These are phyloP conservation scores for Epithele typhae DNA, from an alignment of 768 basidiomycete genomes.

Conservation along the genomic window DNA sequence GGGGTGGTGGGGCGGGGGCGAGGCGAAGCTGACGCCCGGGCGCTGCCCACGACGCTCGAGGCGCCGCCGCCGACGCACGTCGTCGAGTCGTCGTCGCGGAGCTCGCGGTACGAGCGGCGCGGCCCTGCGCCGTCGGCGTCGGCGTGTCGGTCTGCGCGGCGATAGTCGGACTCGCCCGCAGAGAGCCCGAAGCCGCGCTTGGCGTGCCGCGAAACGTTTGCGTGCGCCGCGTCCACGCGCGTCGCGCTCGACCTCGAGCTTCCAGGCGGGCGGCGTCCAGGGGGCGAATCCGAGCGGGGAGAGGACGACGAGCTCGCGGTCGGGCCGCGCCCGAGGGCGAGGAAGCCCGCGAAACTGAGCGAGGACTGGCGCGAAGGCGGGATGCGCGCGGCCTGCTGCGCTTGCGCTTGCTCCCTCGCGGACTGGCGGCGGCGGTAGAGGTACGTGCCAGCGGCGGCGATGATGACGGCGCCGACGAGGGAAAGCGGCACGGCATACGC, in stretches of 20 bases:
- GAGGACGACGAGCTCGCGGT: background rate
- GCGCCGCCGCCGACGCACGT: no score
- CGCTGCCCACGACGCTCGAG: no score
- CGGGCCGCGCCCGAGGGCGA: slow-evolving; percentile 6
- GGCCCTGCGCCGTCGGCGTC: slow-evolving; percentile 4
- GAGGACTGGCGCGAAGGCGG: slow-evolving; percentile 12
- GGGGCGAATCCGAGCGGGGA: background rate
- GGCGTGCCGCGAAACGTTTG: slow-evolving; percentile 4
- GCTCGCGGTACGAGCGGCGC: no score
- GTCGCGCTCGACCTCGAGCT: slow-evolving; percentile 9
- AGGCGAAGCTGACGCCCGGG: no score
- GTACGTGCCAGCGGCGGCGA: slow-evolving; percentile 22
- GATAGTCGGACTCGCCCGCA: background rate
- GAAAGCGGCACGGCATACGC: slow-evolving; percentile 32
- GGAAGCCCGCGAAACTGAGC: slow-evolving; percentile 11
- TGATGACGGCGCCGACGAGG: slow-evolving; percentile 26
- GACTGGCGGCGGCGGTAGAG: slow-evolving; percentile 26
- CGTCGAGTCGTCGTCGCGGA: no score
- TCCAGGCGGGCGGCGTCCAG: background rate
- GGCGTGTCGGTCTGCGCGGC: background rate
- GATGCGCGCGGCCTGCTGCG: slow-evolving; percentile 3
- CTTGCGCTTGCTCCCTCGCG: slow-evolving; percentile 17
- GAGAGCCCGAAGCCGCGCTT: background rate
- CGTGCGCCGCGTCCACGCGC: slow-evolving; percentile 13
- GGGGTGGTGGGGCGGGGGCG: background rate